A percentile compares a stretch with the other conserved stretches of the same genome.
These are phyloP conservation scores for Cladosporium sp. DNA, from an alignment of 2,329 filamentous ascomycete genomes.

Conservation along the genomic window DNA sequence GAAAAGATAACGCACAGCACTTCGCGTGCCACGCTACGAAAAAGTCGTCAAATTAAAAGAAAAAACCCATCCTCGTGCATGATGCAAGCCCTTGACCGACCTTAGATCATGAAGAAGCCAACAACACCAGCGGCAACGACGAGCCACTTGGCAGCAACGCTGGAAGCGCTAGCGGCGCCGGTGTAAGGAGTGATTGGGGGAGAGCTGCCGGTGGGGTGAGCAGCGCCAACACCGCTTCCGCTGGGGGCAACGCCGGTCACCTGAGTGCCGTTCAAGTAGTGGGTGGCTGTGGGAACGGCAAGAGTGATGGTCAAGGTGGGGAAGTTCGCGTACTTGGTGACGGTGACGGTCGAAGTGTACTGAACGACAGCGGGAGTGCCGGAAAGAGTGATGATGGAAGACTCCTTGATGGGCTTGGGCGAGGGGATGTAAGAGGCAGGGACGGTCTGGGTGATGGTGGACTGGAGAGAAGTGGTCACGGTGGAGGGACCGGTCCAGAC, in stretches of 20 bases:
- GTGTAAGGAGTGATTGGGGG: conserved; percentile 4
- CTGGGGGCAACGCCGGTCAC: conserved; percentile 5
- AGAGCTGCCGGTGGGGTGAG: conserved; percentile 3
- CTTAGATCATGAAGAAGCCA: conserved; percentile 4
- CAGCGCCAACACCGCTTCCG: conserved; percentile 9
- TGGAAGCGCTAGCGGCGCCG: background rate
- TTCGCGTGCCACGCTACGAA: conserved; percentile 4
- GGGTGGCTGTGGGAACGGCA: conserved; percentile 9
- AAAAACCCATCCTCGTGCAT: background rate
- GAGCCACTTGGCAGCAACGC: conserved; percentile 8
- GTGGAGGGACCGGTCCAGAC: conserved; percentile 15
- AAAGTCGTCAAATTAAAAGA: background rate
- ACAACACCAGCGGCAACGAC: background rate
- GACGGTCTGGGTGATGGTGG: conserved; percentile 9
- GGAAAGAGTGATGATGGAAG: conserved; percentile 18
- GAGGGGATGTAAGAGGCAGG: conserved; percentile 16
- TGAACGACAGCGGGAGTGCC: conserved; percentile 16
- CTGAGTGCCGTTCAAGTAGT: background rate
- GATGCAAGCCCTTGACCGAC: background rate
- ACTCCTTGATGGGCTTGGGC: conserved; percentile 3
- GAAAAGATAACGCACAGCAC: background rate
- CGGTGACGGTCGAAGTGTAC: conserved; percentile 15
- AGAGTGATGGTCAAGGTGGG: conserved; percentile 13
- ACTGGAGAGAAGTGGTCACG: conserved; percentile 13
- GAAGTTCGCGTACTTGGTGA: conserved; percentile 19